Base-by-base conservation (phyloP, 2,329 filamentous ascomycete species). In the Cladorrhinum sp. region DNA sequence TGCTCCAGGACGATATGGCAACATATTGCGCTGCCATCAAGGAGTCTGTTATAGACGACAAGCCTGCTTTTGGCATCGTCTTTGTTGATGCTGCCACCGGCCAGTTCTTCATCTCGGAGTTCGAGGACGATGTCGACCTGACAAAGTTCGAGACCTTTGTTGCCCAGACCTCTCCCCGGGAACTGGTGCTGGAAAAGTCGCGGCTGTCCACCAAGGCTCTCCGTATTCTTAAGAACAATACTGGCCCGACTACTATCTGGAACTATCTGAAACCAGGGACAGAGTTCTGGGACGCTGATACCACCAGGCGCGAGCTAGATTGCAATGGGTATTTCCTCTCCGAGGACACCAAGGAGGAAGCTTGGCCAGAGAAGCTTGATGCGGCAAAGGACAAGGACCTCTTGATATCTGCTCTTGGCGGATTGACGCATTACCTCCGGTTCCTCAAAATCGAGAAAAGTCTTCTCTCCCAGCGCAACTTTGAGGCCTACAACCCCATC, bases 71-170 rank as follows among this genome's bases (percentile, higher is more conserved):
- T 72, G 95, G 95, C 8, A 87, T 99, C 55, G 88, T 92, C 0
- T 97, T 98, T 74, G 91, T 96, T 10, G 95, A 99, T 72, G 95
- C 95, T 7, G 93, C 95, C 1, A 99, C 93, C 0, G 95, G 93
- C 9, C 92, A 96, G 65, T 99, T 99, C 73, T 92, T 91, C 70
- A 75, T 99, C n/a, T 90, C 93, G 1, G 88, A 96, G 64, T 98
- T 98, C 65, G 82, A 90, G 4, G 95, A 99, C 69, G 95, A 99
- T 72, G 84, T 87, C 3, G 93, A 98, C 69, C 83, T 97, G 76
- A 99, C 95, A 60, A 96, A 93, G 71, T 98, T 99, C 67, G 95
- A 99, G 78, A 99, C 95, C 0, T 90, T 99, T 64, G 87, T 99
- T 38, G 95, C 95, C 16, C 95, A 99, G 73, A 96, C 88, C 16